These are phyloP conservation scores for Grosmannia clavigera DNA, from an alignment of 2,329 filamentous ascomycete species.

Conservation along the genomic window DNA sequence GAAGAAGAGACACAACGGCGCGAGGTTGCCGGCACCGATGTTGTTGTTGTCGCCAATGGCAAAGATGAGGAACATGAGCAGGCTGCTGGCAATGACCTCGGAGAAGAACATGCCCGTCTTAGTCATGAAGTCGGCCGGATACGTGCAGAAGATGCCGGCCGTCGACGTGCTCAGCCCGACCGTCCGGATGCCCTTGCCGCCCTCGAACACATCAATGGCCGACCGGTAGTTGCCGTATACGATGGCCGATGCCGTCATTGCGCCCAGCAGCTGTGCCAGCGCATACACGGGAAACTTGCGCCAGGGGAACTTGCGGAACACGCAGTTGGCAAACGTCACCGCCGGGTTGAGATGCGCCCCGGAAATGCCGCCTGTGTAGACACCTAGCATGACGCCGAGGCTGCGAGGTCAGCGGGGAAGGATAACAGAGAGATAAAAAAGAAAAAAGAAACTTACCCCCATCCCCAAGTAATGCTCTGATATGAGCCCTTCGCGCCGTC, in stretches of 20 bases:
- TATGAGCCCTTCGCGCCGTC: constrained; percentile 32
- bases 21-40: constrained; percentile 36
- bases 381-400: constrained; percentile 55
- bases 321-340: constrained; percentile 30
- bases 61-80: constrained; percentile 47
- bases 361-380: constrained; percentile 35
- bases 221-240: constrained; percentile 45
- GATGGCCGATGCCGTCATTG: constrained; percentile 41
- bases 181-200: constrained; percentile 18
- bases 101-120: constrained; percentile 44
- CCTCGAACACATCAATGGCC: constrained; percentile 21
- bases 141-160: constrained; percentile 41
- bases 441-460: constrained; percentile 26
- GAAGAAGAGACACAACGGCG: constrained; percentile 28
- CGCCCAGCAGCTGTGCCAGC: constrained; percentile 41
- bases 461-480: constrained; percentile 37
- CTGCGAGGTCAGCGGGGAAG: constrained; percentile 18
- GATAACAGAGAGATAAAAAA: background rate
- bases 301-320: constrained; percentile 48
- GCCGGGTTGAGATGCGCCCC: constrained; percentile 45
- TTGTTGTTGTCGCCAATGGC: constrained; percentile 44
- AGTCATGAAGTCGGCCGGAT: constrained; percentile 35
- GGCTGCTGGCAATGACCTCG: constrained; percentile 46
- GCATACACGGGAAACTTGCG: constrained; percentile 46
- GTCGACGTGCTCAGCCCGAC: constrained; percentile 30